These are phyloP conservation scores for Penicillium samsonianum DNA, from an alignment of 495 filamentous ascomycete genomes.

Conservation along the genomic window DNA sequence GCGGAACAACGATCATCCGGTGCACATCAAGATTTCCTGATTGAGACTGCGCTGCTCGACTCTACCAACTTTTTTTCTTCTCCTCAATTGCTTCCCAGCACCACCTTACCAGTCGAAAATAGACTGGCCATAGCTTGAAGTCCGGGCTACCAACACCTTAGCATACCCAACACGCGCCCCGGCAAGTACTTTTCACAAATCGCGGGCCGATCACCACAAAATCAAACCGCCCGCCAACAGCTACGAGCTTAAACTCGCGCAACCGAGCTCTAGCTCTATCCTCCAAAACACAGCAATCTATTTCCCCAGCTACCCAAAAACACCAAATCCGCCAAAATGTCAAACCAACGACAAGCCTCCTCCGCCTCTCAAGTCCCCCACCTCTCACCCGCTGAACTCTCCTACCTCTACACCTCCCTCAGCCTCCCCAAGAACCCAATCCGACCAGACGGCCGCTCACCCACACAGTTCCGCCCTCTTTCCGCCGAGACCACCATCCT, in stretches of 20 bases:
- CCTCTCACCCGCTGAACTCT: slow-evolving; percentile 92
- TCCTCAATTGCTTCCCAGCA: slow-evolving; percentile 17
- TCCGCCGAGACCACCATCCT: slow-evolving; percentile 87
- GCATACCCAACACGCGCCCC: not conserved
- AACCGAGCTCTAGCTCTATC: not conserved
- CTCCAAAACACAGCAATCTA: not conserved
- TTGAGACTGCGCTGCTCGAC: slow-evolving; percentile 26
- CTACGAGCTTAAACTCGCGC: slow-evolving; percentile 1
- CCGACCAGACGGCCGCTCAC: slow-evolving; percentile 80
- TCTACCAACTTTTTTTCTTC: slow-evolving; percentile 14
- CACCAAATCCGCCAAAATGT: slow-evolving; percentile 26
- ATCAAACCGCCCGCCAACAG: slow-evolving; percentile 5
- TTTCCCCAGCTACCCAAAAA: not conserved
- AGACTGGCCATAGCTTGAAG: slow-evolving; percentile 3
- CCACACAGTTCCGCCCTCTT: slow-evolving; percentile 87
- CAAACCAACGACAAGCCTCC: slow-evolving; percentile 46
- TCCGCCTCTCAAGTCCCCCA: slow-evolving; percentile 55
- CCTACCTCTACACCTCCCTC: slow-evolving; percentile 91
- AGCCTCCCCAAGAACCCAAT: slow-evolving; percentile 71
- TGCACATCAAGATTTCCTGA: slow-evolving; percentile 41
- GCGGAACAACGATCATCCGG: slow-evolving; percentile 37
- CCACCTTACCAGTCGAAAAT: not conserved
- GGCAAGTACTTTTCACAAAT: not conserved
- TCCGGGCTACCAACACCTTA: not conserved
- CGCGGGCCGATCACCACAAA: slow-evolving; percentile 14